phyloP scores from a whole-genome alignment of 345 rosid species.

The Boechera retrofracta region DNA sequence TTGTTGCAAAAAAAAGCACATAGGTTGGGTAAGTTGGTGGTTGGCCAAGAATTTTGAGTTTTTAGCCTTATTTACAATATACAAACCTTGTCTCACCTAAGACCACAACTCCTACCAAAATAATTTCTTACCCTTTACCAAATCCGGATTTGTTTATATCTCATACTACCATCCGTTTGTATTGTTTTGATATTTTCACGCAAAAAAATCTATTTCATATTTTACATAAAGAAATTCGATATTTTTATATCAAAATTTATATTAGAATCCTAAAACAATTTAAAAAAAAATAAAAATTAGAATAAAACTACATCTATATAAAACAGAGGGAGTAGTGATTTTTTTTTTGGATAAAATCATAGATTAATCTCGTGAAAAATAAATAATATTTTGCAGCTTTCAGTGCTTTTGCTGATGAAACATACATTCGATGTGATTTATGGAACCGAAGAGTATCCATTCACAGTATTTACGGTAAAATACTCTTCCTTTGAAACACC shows the following conservation, averaged over 20 bases:
- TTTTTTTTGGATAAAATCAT: not conserved
- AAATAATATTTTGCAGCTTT: constrained; percentile 56
- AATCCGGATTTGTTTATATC: constrained; percentile 6
- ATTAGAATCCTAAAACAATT: not conserved
- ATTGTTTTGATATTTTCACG: not conserved
- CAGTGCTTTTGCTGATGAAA: constrained; percentile 66
- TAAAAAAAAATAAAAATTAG: too few species aligned
- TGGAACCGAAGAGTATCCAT: constrained; percentile 70
- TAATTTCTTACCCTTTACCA: constrained; percentile 7
- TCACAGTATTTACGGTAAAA: constrained; percentile 66
- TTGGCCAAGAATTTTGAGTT: constrained; percentile 38
- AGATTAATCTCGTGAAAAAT: not conserved
- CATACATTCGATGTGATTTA: constrained; percentile 61
- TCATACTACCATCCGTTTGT: not conserved
- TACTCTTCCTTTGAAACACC: not conserved
- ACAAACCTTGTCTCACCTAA: constrained; percentile 40
- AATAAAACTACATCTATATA: not conserved
- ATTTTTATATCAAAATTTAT: not conserved
- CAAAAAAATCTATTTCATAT: not conserved
- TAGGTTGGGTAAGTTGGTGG: constrained; percentile 46
- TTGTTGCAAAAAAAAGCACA: constrained; percentile 15
- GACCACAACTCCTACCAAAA: constrained; percentile 32
- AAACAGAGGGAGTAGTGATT: not conserved
- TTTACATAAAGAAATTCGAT: not conserved
- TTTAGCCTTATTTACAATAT: constrained; percentile 15